These are phyloP conservation scores for Cytospora piceicola DNA, from an alignment of 2,329 filamentous ascomycete genomes.

Conservation along the genomic window DNA sequence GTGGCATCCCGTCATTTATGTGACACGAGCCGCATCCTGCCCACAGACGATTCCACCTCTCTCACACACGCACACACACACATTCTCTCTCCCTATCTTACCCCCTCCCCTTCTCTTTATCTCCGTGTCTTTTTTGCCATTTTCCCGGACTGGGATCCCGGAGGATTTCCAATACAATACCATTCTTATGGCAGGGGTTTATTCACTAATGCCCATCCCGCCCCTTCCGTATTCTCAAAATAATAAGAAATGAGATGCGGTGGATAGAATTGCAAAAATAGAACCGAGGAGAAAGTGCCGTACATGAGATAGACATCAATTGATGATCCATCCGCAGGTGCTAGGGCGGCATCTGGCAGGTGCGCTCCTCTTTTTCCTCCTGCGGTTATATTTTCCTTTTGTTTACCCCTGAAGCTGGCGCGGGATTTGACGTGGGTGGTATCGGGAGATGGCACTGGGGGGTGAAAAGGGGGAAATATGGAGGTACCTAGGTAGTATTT, in stretches of 20 bases:
- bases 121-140: constrained; percentile 8
- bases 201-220: not conserved
- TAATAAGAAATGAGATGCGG: constrained; percentile 17
- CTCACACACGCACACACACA: too few relatives aligned
- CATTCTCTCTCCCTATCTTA: too few relatives aligned
- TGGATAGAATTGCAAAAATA: constrained; percentile 14
- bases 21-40: constrained; percentile 22
- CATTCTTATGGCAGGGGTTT: constrained; percentile 13
- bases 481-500: not conserved
- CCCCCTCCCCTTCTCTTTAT: too few relatives aligned
- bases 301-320: too few relatives aligned
- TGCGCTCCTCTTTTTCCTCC: not conserved
- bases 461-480: constrained; percentile 1
- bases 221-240: constrained; percentile 9
- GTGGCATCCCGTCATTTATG: constrained; percentile 2
- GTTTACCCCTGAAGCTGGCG: constrained; percentile 27
- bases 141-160: constrained; percentile 16
- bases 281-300: constrained; percentile 13
- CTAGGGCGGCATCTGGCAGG: constrained; percentile 6
- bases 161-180: constrained; percentile 20
- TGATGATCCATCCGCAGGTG: not conserved
- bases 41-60: constrained; percentile 23
- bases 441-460: constrained; percentile 19
- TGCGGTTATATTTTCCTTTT: constrained; percentile 9
- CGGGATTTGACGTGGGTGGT: constrained; percentile 20